Base-by-base conservation (phyloP, 2,329 filamentous ascomycete species). In the Pseudogymnoascus sp. region DNA sequence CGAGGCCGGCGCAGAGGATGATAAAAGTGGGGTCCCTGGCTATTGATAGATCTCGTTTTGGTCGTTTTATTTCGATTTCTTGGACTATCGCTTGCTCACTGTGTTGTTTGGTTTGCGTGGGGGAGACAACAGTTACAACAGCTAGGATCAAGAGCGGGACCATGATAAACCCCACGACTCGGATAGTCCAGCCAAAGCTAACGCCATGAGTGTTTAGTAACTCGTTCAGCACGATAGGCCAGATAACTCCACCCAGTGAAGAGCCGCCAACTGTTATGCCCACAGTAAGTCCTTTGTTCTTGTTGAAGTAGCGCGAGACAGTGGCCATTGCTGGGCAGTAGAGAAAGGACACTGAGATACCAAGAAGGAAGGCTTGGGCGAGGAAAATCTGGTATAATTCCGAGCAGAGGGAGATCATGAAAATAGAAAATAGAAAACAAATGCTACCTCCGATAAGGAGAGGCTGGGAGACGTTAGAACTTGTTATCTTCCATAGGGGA, bases 311-410 rank as follows among this genome's bases (percentile, higher is more conserved):
- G 22, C 61, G 64, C 3, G 67, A 65, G 4, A 68, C 59, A 3
- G 61, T 59, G 5, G 65, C 64, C 4, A 71, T 63, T 53, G 61
- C 71, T 61, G 60, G 73, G 63, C 66, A 72, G 19, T 63, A 68
- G 4, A 72, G 61, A 3, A 74, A 64, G 6, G 68, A 67, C 14
- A 68, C 65, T 1, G 66, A 65, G 24, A 69, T 33, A 5, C 68
- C 70, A 6, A 69, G 53, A 12, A 67, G 61, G 12, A 69, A 37
- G 8, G 63, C 66, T 63, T 74, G 73, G 0, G 72, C 65, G 2
- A 75, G 67, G 50, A 75, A 70, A 14, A 75, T 64, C 50, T 75
- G 73, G 24, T 69, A 75, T 53, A 74, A 76, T 24, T 69, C 31
- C 19, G 64, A 70, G 53, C 68, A 71, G 1, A 75, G 63, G 11